Evolutionary conservation across 257 asterid species (phyloP).

Genomic region (Osmanthus fragrans): DNA sequence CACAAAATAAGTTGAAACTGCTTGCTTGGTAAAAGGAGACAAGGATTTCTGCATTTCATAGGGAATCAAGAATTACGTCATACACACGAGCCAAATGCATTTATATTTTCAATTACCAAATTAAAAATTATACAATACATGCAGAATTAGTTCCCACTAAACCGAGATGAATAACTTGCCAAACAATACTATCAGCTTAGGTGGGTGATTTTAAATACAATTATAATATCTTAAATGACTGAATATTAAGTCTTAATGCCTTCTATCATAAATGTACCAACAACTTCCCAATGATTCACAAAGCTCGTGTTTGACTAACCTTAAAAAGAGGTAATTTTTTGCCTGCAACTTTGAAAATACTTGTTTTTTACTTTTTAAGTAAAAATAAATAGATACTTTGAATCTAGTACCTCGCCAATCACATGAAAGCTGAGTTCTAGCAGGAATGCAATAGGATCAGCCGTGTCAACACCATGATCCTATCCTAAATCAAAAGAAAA

Average conservation of each 20-base stretch:
- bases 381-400: too few species aligned
- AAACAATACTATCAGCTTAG: neutral
- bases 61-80: neutral
- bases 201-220: neutral
- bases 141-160: neutral
- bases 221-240: neutral
- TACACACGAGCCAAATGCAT: neutral
- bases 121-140: neutral
- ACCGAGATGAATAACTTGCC: neutral
- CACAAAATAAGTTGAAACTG: neutral
- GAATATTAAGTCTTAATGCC: neutral
- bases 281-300: neutral
- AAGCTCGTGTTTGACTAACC: neutral
- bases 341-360: neutral
- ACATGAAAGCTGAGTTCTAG: too few species aligned
- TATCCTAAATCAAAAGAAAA: too few species aligned
- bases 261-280: neutral
- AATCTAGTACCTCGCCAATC: too few species aligned
- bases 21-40: neutral
- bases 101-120: neutral
- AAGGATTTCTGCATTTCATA: neutral
- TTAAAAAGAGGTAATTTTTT: too few species aligned
- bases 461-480: too few species aligned
- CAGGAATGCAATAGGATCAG: too few species aligned
- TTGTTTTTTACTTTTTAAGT: neutral